Conservation (phyloP, 2,329 filamentous ascomycete genomes). For the Xylaria multiplex region DNA sequence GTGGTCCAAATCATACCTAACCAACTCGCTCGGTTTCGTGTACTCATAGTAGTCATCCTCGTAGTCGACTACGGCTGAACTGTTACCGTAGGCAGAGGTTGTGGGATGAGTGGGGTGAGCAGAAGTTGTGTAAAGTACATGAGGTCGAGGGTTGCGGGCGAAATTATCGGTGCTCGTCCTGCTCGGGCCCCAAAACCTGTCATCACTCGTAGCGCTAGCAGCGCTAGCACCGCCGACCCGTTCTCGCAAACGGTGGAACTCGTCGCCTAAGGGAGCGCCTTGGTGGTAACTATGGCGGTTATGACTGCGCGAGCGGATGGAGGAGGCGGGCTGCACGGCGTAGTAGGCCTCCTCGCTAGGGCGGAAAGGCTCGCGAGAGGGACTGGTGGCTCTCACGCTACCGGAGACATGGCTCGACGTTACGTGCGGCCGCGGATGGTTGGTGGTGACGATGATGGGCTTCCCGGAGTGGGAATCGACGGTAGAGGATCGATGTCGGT, state of each 20-base stretch:
- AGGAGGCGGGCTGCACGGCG: constrained; percentile 65
- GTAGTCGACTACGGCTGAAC: constrained; percentile 58
- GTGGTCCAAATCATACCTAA: constrained; percentile 69
- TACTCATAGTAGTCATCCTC: constrained; percentile 71
- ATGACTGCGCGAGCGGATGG: constrained; percentile 62
- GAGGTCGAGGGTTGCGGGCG: constrained; percentile 57
- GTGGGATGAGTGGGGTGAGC: constrained; percentile 46
- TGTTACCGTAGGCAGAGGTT: constrained; percentile 41
- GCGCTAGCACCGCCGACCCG: constrained; percentile 49
- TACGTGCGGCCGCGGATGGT: constrained; percentile 54
- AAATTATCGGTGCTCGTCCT: constrained; percentile 57
- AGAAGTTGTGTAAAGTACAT: constrained; percentile 57
- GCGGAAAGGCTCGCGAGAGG: constrained; percentile 62
- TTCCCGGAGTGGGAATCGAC: constrained; percentile 61
- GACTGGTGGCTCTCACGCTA: constrained; percentile 56
- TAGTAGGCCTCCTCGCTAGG: constrained; percentile 65
- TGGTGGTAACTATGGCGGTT: constrained; percentile 55
- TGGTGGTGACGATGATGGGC: constrained; percentile 67
- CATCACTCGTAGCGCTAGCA: constrained; percentile 49
- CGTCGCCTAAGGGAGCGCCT: constrained; percentile 62
- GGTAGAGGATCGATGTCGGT: constrained; percentile 60
- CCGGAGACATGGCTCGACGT: constrained; percentile 54
- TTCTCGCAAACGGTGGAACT: constrained; percentile 61
- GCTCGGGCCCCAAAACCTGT: constrained; percentile 52
- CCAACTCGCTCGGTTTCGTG: constrained; percentile 70